Conservation (phyloP, 345 rosid species). For the Rhodamnia argentea region DNA sequence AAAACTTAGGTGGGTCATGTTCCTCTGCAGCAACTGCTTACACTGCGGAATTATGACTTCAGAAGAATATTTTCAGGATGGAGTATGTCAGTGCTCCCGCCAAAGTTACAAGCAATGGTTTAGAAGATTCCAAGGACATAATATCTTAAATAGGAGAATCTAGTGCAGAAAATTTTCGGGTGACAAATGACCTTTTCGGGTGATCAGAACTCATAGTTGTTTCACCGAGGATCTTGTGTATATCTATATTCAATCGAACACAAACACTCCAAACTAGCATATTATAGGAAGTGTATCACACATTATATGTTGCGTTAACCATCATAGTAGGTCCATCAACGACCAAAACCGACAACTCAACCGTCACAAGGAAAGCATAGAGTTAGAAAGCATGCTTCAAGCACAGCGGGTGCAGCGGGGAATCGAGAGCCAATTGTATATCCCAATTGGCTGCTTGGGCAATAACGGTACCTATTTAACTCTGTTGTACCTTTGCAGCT, state of each 20-base stretch:
- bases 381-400: background rate
- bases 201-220: background rate
- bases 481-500: slow-evolving; percentile 84
- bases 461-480: slow-evolving; percentile 76
- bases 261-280: background rate
- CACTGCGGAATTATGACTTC: too few relatives aligned
- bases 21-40: too few relatives aligned
- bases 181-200: background rate
- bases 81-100: too few relatives aligned
- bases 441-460: slow-evolving; percentile 84
- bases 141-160: too few relatives aligned
- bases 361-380: background rate
- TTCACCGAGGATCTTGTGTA: background rate
- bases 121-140: too few relatives aligned
- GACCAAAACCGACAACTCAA: background rate
- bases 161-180: too few relatives aligned
- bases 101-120: too few relatives aligned
- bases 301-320: background rate
- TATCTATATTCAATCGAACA: background rate
- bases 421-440: background rate
- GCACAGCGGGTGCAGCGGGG: background rate
- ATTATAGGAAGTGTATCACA: background rate
- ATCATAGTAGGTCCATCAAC: background rate
- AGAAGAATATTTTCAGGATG: too few relatives aligned
- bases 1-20: too few relatives aligned